Evolutionary conservation across 768 basidiomycete species (phyloP).

Genomic region (Termitomyces heimii): DNA sequence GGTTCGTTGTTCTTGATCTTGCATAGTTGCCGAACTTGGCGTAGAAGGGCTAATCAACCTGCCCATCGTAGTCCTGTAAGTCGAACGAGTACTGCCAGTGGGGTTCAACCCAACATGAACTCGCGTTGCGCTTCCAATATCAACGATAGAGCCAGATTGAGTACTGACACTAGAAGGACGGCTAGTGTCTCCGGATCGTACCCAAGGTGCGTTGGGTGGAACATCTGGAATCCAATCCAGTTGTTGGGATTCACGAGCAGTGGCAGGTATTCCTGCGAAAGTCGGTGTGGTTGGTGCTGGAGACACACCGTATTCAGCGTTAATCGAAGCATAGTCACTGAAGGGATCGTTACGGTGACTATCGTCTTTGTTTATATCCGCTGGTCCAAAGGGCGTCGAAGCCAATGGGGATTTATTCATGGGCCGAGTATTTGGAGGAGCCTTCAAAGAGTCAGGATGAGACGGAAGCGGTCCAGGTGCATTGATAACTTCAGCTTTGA

Average conservation of each 20-base stretch:
- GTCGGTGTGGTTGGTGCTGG: constrained; percentile 35
- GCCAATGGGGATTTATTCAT: constrained; percentile 62
- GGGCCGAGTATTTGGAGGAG: constrained; percentile 35
- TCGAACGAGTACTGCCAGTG: constrained; percentile 33
- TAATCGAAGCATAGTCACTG: constrained; percentile 45
- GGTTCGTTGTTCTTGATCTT: constrained; percentile 66
- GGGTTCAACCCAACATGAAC: constrained; percentile 55
- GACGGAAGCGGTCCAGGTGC: constrained; percentile 39
- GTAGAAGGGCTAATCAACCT: constrained; percentile 48
- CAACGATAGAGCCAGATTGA: constrained; percentile 52
- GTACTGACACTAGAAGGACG: constrained; percentile 60
- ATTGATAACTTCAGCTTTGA: constrained; percentile 75
- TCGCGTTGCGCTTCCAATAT: constrained; percentile 61
- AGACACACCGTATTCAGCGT: constrained; percentile 28
- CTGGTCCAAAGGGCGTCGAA: constrained; percentile 63
- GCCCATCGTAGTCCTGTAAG: constrained; percentile 59
- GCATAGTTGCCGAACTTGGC: constrained; percentile 30
- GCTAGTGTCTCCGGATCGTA: constrained; percentile 28
- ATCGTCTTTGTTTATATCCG: constrained; percentile 50
- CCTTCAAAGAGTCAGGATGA: constrained; percentile 34
- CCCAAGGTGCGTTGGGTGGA: constrained; percentile 39
- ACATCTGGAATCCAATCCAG: constrained; percentile 32
- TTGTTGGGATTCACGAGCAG: constrained; percentile 20
- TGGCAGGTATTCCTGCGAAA: constrained; percentile 27
- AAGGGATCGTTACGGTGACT: constrained; percentile 61